phyloP scores from a whole-genome alignment of 2,329 filamentous ascomycete species.

The Aspergillus caelatus region DNA sequence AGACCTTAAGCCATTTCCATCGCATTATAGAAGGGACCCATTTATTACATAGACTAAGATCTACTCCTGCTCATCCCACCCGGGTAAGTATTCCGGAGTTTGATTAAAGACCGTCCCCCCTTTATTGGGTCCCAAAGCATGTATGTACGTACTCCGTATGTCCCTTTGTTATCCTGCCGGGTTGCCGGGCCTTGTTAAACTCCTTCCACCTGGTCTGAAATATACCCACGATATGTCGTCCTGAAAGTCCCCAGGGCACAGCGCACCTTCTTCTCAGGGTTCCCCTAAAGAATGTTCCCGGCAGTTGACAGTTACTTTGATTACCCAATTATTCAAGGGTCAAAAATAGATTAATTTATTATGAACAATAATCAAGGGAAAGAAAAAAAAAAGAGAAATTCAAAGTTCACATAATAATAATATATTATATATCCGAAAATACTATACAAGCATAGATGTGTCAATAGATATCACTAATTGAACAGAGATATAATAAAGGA shows the following conservation, averaged over 20 bases:
- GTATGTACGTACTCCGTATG: neutral
- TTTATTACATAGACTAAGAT: neutral
- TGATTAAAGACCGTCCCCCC: neutral
- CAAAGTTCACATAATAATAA: neutral
- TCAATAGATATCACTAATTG: neutral
- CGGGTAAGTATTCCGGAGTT: neutral
- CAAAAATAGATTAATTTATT: neutral
- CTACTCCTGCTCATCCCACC: neutral
- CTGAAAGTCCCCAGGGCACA: no score
- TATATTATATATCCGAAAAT: constrained; percentile 1
- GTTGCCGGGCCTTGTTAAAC: neutral
- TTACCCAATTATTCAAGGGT: neutral
- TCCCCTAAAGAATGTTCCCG: no score
- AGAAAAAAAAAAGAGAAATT: neutral
- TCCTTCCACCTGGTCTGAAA: neutral
- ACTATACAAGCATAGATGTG: neutral
- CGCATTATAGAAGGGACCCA: neutral
- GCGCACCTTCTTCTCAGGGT: neutral
- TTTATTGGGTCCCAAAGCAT: neutral
- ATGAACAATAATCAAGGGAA: no score
- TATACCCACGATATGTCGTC: neutral
- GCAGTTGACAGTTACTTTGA: neutral
- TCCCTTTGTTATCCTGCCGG: neutral
- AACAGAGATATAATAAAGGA: neutral
- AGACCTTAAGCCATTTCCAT: neutral